These are phyloP conservation scores for Cryphonectria japonica DNA, from an alignment of 2,329 filamentous ascomycete species.

Conservation along the genomic window DNA sequence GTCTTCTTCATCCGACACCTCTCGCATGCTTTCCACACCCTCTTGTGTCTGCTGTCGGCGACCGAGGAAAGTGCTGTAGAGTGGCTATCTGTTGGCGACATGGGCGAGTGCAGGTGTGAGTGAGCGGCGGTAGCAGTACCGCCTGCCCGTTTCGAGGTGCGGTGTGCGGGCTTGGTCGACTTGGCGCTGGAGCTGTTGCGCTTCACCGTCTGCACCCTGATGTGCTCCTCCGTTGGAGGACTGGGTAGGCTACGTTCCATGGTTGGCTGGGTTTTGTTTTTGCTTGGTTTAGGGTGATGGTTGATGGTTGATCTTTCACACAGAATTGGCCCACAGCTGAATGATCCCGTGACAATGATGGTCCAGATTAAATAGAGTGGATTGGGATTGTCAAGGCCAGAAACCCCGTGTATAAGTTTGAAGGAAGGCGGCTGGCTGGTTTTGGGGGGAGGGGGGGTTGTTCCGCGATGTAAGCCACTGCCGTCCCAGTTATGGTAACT, in stretches of 20 bases:
- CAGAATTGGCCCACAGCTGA: background rate
- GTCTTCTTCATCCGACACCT: conserved; percentile 72
- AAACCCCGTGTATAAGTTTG: background rate
- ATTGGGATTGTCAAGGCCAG: background rate
- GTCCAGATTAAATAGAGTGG: background rate
- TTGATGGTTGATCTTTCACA: background rate
- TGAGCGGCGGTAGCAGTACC: conserved; percentile 46
- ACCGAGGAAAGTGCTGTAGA: conserved; percentile 43
- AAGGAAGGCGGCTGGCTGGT: background rate
- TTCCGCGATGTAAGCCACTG: background rate
- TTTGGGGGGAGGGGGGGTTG: no score
- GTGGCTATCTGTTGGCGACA: conserved; percentile 41
- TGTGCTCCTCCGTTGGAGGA: conserved; percentile 53
- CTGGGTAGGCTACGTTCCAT: conserved; percentile 59
- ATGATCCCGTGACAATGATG: background rate
- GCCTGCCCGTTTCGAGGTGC: conserved; percentile 55
- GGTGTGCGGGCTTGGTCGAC: conserved; percentile 54
- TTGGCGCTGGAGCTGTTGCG: conserved; percentile 50
- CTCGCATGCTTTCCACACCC: conserved; percentile 70
- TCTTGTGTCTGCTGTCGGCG: conserved; percentile 61
- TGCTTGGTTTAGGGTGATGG: background rate
- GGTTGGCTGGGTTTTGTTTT: conserved; percentile 32
- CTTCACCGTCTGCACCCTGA: conserved; percentile 42
- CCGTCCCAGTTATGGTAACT: background rate
- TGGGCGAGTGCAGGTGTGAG: conserved; percentile 42